Conservation (phyloP, 2,329 filamentous ascomycete species). For the Fusarium sp. region DNA sequence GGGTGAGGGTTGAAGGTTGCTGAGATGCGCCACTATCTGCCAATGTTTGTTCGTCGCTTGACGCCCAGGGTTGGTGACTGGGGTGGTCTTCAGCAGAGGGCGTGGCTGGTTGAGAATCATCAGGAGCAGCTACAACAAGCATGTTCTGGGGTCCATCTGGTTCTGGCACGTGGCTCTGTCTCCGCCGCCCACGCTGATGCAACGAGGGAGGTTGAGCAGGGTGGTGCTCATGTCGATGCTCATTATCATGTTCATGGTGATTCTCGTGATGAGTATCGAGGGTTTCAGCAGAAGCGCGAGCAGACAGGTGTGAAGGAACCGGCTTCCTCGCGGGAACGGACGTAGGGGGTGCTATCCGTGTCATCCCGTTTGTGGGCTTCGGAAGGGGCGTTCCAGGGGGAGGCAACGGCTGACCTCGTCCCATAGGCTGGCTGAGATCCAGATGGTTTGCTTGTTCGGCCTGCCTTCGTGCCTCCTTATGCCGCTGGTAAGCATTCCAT, state of each 20-base stretch:
- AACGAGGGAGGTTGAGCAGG: conserved; percentile 24
- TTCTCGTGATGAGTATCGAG: conserved; percentile 52
- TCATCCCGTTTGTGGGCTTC: conserved; percentile 71
- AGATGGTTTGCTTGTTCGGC: conserved; percentile 55
- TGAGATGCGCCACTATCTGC: conserved; percentile 34
- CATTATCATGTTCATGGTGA: conserved; percentile 33
- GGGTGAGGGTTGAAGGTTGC: conserved; percentile 22
- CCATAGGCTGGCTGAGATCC: conserved; percentile 79
- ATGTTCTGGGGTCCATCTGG: conserved; percentile 65
- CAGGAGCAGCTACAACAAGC: conserved; percentile 76
- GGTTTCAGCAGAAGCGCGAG: conserved; percentile 34
- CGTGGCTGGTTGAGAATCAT: conserved; percentile 72
- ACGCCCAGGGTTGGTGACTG: conserved; percentile 35
- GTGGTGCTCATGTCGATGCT: conserved; percentile 22
- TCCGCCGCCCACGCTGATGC: conserved; percentile 60
- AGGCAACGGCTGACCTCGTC: conserved; percentile 85
- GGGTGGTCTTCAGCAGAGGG: conserved; percentile 59
- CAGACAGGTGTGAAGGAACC: conserved; percentile 60
- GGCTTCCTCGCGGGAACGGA: conserved; percentile 77
- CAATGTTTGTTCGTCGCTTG: conserved; percentile 33
- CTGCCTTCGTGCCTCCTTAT: conserved; percentile 60
- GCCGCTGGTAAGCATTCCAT: conserved; percentile 69
- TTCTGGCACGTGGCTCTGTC: conserved; percentile 54
- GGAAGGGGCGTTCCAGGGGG: conserved; percentile 87
- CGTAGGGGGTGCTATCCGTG: conserved; percentile 68